Evolutionary conservation across 1,284 basidiomycete genomes (phyloP).

Genomic region (Marasmius sp.): DNA sequence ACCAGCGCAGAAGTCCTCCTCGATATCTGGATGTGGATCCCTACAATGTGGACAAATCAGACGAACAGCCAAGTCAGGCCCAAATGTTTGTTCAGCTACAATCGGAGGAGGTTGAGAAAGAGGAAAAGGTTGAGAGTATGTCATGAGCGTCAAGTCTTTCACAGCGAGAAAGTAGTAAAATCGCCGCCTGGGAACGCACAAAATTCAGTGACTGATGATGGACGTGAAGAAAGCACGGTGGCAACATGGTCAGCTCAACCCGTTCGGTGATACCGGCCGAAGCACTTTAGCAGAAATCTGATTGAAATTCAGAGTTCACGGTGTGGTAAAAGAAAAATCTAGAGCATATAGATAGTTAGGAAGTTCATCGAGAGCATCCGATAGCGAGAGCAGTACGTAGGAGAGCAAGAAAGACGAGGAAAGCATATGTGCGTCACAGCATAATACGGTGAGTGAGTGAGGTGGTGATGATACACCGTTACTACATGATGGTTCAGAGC

Average conservation of each 20-base stretch:
- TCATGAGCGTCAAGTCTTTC: conserved; percentile 29
- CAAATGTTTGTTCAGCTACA: conserved; percentile 37
- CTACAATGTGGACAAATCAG: conserved; percentile 95
- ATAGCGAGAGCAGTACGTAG: conserved; percentile 12
- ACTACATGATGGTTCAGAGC: not conserved
- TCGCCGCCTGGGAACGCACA: too few species aligned
- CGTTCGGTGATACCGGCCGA: too few species aligned
- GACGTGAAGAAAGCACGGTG: too few species aligned
- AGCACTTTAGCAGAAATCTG: not conserved
- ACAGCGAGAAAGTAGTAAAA: too few species aligned
- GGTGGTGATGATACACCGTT: not conserved
- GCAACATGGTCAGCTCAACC: too few species aligned
- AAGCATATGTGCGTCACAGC: conserved; percentile 7
- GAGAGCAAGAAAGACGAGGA: conserved; percentile 14
- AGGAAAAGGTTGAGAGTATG: conserved; percentile 30
- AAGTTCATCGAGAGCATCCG: conserved; percentile 21
- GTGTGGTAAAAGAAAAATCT: conserved; percentile 1
- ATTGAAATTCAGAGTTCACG: not conserved
- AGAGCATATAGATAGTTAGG: conserved; percentile 8
- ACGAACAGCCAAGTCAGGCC: conserved; percentile 84
- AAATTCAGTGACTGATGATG: too few species aligned
- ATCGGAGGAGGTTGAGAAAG: conserved; percentile 11
- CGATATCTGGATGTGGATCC: conserved; percentile 89
- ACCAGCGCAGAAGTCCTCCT: conserved; percentile 97
- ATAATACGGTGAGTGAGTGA: not conserved